Conservation (phyloP, 495 filamentous ascomycete species). For the Penicillium nucicola region DNA sequence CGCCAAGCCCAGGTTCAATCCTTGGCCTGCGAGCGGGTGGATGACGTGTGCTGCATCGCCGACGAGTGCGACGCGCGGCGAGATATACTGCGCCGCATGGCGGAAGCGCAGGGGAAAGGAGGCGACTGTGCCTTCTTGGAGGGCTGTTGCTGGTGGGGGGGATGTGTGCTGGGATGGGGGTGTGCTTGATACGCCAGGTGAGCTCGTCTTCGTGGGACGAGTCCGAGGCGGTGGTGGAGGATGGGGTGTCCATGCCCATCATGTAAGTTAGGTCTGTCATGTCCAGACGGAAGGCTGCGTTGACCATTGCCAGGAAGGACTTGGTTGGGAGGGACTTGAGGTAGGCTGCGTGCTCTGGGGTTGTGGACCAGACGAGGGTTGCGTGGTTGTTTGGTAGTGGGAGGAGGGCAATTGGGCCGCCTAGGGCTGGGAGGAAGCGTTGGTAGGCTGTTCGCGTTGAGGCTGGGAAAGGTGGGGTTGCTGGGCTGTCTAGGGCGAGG, state of each 20-base stretch:
- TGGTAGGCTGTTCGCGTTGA: constrained; percentile 80
- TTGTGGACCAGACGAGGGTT: constrained; percentile 92
- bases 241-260: constrained; percentile 52
- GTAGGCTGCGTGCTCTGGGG: constrained; percentile 68
- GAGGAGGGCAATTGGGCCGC: constrained; percentile 83
- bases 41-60: constrained; percentile 94
- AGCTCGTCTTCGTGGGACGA: constrained; percentile 66
- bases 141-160: constrained; percentile 58
- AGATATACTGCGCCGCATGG: constrained; percentile 88
- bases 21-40: constrained; percentile 92
- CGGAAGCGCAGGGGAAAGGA: constrained; percentile 88
- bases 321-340: constrained; percentile 69
- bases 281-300: constrained; percentile 84
- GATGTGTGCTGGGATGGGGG: constrained; percentile 46
- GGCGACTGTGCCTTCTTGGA: constrained; percentile 79
- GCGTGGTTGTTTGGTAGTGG: constrained; percentile 80
- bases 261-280: constrained; percentile 79
- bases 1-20: constrained; percentile 87
- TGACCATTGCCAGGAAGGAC: constrained; percentile 84
- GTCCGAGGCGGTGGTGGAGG: constrained; percentile 9
- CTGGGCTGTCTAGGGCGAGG: constrained; percentile 59
- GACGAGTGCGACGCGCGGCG: constrained; percentile 80
- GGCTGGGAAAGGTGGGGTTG: constrained; percentile 21
- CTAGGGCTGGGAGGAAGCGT: constrained; percentile 79
- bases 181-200: constrained; percentile 75